These are phyloP conservation scores for Eutrema japonicum DNA, from an alignment of 345 rosid species.

Conservation along the genomic window DNA sequence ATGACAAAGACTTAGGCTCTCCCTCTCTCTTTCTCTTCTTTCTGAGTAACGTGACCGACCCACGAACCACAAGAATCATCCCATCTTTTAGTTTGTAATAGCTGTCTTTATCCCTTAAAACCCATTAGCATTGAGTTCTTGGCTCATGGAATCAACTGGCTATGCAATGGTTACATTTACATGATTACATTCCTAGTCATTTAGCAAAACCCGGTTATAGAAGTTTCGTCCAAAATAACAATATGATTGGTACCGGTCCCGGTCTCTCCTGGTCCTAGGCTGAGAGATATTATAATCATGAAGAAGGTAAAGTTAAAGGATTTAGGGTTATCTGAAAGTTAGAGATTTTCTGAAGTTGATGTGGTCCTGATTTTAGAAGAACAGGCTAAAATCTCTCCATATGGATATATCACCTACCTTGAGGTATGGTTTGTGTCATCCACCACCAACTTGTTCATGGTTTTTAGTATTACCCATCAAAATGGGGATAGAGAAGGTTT, in stretches of 20 bases:
- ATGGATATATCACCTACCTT: conserved; percentile 46
- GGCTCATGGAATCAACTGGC: conserved; percentile 19
- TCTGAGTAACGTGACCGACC: conserved; percentile 40
- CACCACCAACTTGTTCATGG: conserved; percentile 42
- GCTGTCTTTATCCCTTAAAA: conserved; percentile 32
- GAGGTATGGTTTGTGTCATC: conserved; percentile 49
- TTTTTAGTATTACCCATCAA: conserved; percentile 23
- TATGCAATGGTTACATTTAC: conserved; percentile 26
- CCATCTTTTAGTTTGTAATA: conserved; percentile 34
- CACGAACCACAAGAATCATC: conserved; percentile 43
- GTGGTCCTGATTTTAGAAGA: conserved; percentile 42
- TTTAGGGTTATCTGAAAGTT: conserved; percentile 35
- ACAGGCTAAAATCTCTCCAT: conserved; percentile 42
- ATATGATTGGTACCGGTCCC: conserved; percentile 31
- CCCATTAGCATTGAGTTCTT: conserved; percentile 29
- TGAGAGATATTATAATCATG: conserved; percentile 32
- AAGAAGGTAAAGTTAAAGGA: conserved; percentile 38
- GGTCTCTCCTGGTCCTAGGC: conserved; percentile 26
- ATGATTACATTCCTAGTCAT: conserved; percentile 21
- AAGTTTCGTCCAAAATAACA: conserved; percentile 18
- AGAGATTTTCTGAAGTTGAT: conserved; percentile 36
- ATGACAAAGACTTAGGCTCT: conserved; percentile 39
- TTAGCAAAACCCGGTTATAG: background rate
- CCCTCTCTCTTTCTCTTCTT: conserved; percentile 8
- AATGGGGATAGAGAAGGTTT: conserved; percentile 20